Conservation (phyloP, 805 yeast species). For the Saturnispora ahearnii region DNA sequence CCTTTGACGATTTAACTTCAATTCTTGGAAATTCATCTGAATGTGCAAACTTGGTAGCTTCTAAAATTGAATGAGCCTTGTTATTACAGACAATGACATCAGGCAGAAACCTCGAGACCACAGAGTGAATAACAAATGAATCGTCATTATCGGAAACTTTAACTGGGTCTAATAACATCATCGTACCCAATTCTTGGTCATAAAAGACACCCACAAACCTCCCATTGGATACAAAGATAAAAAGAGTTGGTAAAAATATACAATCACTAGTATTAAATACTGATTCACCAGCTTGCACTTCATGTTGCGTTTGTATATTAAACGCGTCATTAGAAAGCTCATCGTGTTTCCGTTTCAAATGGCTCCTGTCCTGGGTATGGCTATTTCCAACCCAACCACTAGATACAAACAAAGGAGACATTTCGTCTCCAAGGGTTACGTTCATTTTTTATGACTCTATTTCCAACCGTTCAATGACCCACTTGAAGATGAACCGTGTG, state of each 20-base stretch:
- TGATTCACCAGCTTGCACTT: not conserved
- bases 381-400: not conserved
- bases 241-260: not conserved
- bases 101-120: slow-evolving; percentile 2
- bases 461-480: no score
- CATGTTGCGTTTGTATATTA: not conserved
- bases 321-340: not conserved
- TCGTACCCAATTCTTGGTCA: not conserved
- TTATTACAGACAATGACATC: slow-evolving; percentile 10
- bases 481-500: no score
- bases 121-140: not conserved
- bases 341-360: not conserved
- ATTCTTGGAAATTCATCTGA: not conserved
- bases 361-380: not conserved
- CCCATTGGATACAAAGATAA: not conserved
- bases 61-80: not conserved
- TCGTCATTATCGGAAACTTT: not conserved
- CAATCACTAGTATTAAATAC: not conserved
- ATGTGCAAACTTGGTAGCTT: not conserved
- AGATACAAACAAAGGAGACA: not conserved
- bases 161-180: slow-evolving; percentile 10
- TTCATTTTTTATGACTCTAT: no score
- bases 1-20: slow-evolving; percentile 12
- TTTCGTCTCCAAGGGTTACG: not conserved
- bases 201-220: slow-evolving; percentile 1